These are phyloP conservation scores for Sanghuangporus weigelae DNA, from an alignment of 1,284 basidiomycete species.

Conservation along the genomic window DNA sequence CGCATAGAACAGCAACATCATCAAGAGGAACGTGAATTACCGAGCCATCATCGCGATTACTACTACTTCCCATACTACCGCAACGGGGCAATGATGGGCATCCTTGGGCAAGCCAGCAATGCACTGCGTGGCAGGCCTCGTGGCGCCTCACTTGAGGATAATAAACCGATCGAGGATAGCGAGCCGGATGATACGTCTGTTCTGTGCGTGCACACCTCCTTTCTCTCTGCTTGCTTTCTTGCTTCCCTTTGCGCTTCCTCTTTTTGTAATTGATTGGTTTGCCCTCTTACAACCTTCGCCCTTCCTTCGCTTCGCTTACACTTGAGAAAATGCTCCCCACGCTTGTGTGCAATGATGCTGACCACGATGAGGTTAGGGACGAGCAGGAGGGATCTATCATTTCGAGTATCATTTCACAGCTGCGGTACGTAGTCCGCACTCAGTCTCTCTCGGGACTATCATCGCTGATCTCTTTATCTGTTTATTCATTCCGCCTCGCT, in stretches of 20 bases:
- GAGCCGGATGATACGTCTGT: conserved; percentile 82
- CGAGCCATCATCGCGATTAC: no score
- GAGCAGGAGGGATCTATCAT: conserved; percentile 82
- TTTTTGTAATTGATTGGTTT: no score
- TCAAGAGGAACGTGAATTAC: no score
- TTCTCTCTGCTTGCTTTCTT: conserved; percentile 16
- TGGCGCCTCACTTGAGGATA: conserved; percentile 54
- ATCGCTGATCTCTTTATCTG: neutral
- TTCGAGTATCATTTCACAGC: conserved; percentile 76
- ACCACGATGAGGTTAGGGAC: conserved; percentile 41
- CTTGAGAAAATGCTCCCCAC: conserved; percentile 21
- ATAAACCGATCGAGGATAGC: conserved; percentile 65
- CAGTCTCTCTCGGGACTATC: neutral
- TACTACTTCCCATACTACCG: no score
- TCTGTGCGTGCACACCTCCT: conserved; percentile 44
- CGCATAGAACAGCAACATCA: conserved; percentile 20
- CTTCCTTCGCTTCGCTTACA: neutral
- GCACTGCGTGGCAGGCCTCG: conserved; percentile 48
- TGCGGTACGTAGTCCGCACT: conserved; percentile 46
- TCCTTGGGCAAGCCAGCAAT: conserved; percentile 65
- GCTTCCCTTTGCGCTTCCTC: neutral
- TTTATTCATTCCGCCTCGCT: neutral
- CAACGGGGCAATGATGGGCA: conserved; percentile 55
- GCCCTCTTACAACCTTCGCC: neutral
- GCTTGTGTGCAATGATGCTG: conserved; percentile 14